These are phyloP conservation scores for Phoma sp. DNA, from an alignment of 2,329 filamentous ascomycete genomes.

Conservation along the genomic window DNA sequence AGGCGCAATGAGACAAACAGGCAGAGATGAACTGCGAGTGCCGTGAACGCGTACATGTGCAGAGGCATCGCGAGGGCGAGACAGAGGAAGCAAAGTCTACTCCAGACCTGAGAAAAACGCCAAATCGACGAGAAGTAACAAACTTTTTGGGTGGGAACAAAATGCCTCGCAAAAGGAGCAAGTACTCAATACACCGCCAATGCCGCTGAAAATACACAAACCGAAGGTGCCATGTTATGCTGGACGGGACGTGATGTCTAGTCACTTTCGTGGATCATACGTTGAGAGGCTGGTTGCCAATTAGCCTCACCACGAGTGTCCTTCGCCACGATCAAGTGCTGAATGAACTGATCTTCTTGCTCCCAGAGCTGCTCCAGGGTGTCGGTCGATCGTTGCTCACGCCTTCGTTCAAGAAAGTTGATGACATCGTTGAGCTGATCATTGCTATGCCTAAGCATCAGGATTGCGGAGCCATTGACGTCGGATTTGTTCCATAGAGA, in stretches of 20 bases:
- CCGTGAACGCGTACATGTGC: too few species aligned
- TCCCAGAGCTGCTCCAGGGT: not conserved
- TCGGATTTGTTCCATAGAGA: conserved; percentile 24
- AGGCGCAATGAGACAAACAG: conserved; percentile 6
- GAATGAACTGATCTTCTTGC: not conserved
- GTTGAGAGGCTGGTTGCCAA: conserved; percentile 4
- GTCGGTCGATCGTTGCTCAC: not conserved
- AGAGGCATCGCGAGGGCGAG: too few species aligned
- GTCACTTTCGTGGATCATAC: not conserved
- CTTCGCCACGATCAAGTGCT: not conserved
- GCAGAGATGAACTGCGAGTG: not conserved
- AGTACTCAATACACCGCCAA: conserved; percentile 8
- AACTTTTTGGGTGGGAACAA: conserved; percentile 7
- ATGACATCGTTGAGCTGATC: conserved; percentile 6
- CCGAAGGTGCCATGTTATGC: not conserved
- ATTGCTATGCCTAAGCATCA: conserved; percentile 16
- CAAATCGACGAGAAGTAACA: not conserved
- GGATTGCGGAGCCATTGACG: conserved; percentile 14
- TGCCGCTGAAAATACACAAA: conserved; percentile 9
- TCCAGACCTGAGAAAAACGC: not conserved
- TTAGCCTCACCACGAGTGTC: conserved; percentile 11
- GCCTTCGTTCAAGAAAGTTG: not conserved
- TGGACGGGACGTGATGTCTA: not conserved
- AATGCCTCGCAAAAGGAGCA: not conserved
- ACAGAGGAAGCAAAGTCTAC: conserved; percentile 6